phyloP scores from a whole-genome alignment of 2,329 filamentous ascomycete species.

The Laburnicola sp. region DNA sequence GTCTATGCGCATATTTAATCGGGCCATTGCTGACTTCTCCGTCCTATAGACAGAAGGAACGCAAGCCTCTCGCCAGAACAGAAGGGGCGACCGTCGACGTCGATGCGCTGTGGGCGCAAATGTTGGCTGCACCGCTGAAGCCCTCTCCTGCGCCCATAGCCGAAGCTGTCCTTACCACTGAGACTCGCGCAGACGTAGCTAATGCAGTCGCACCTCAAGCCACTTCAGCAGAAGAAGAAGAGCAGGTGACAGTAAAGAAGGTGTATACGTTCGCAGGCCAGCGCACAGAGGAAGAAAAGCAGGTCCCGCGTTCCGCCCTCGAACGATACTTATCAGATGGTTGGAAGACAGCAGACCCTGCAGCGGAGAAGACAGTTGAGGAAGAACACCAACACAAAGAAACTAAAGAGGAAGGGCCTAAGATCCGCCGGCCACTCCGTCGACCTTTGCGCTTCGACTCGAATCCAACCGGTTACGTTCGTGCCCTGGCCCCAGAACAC shows the following conservation, averaged over 20 bases:
- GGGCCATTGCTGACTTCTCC: constrained; percentile 14
- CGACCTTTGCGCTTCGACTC: constrained; percentile 56
- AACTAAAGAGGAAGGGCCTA: constrained; percentile 15
- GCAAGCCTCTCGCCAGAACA: constrained; percentile 55
- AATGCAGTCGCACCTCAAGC: constrained; percentile 12
- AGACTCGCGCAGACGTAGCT: constrained; percentile 14
- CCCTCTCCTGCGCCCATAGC: constrained; percentile 26
- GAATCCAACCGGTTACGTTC: constrained; percentile 53
- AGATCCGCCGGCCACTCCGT: constrained; percentile 39
- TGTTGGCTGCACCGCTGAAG: constrained; percentile 56
- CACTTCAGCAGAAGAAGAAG: constrained; percentile 29
- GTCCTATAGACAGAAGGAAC: constrained; percentile 59
- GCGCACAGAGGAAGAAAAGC: constrained; percentile 71
- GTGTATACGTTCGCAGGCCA: constrained; percentile 76
- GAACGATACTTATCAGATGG: constrained; percentile 34
- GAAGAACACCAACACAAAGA: constrained; percentile 3
- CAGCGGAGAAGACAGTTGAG: constrained; percentile 8
- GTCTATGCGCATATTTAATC: constrained; percentile 19
- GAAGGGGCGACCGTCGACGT: constrained; percentile 71
- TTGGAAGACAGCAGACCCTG: constrained; percentile 31
- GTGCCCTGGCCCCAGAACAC: constrained; percentile 49
- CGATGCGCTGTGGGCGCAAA: constrained; percentile 69
- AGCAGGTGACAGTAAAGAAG: constrained; percentile 65
- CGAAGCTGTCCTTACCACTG: constrained; percentile 12
- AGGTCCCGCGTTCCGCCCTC: constrained; percentile 55